phyloP scores from a whole-genome alignment of 2,329 filamentous ascomycete species.

The Phialophora verrucosa region DNA sequence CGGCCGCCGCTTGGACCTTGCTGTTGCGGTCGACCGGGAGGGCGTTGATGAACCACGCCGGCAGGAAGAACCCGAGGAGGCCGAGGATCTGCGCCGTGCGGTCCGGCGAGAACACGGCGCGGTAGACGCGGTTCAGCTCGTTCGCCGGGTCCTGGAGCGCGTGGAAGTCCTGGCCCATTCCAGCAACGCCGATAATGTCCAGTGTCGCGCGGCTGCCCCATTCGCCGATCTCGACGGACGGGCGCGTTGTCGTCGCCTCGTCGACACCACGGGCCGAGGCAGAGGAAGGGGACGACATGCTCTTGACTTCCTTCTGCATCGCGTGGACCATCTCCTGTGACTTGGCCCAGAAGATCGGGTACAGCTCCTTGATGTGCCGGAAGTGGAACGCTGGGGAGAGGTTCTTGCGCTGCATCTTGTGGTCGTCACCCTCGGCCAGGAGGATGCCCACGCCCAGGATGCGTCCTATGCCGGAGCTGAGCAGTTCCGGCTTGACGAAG shows the following conservation, averaged over 20 bases:
- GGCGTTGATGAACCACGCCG: slow-evolving; percentile 63
- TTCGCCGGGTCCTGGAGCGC: slow-evolving; percentile 67
- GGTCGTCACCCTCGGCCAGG: slow-evolving; percentile 87
- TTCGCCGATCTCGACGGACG: slow-evolving; percentile 61
- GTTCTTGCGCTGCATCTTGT: slow-evolving; percentile 77
- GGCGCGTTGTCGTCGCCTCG: slow-evolving; percentile 41
- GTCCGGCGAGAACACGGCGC: slow-evolving; percentile 60
- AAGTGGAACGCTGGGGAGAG: slow-evolving; percentile 85
- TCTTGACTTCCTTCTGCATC: slow-evolving; percentile 55
- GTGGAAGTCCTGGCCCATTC: slow-evolving; percentile 73
- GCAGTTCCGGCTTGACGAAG: slow-evolving; percentile 66
- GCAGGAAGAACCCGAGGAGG: slow-evolving; percentile 67
- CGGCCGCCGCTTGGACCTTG: slow-evolving; percentile 63
- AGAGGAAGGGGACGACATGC: neutral
- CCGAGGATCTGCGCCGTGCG: slow-evolving; percentile 61
- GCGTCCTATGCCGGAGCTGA: slow-evolving; percentile 50
- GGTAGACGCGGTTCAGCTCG: slow-evolving; percentile 64
- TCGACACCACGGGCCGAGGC: neutral
- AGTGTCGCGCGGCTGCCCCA: slow-evolving; percentile 74
- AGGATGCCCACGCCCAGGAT: slow-evolving; percentile 58
- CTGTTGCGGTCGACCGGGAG: slow-evolving; percentile 75
- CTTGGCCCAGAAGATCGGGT: slow-evolving; percentile 83
- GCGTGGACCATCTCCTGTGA: slow-evolving; percentile 68
- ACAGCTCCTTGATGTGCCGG: slow-evolving; percentile 81
- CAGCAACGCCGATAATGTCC: slow-evolving; percentile 76